Conservation (phyloP, 2,329 filamentous ascomycete species). For the Septoria petroselini region DNA sequence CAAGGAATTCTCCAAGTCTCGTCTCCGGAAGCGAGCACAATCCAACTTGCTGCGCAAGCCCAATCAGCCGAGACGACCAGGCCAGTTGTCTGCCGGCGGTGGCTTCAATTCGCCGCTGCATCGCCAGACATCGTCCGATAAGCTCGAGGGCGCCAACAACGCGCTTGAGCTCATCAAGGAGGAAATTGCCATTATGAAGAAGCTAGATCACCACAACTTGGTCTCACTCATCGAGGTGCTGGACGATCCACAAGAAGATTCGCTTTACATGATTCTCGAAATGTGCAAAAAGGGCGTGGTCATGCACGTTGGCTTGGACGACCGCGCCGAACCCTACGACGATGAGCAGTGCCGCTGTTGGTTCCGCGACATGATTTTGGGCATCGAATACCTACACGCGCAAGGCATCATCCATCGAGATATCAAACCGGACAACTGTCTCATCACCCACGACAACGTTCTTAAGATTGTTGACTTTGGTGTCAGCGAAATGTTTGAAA, state of each 20-base stretch:
- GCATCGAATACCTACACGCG: constrained; percentile 91
- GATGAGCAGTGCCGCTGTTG: constrained; percentile 80
- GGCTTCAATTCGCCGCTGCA: constrained; percentile 64
- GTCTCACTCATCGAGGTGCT: constrained; percentile 90
- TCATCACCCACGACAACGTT: constrained; percentile 86
- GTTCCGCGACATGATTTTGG: constrained; percentile 92
- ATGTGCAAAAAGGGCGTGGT: constrained; percentile 98
- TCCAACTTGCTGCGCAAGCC: constrained; percentile 76
- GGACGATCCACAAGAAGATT: constrained; percentile 93
- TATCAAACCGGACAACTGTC: constrained; percentile 95
- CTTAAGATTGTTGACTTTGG: constrained; percentile 97
- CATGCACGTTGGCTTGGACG: constrained; percentile 90
- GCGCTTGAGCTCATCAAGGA: constrained; percentile 85
- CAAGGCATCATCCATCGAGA: constrained; percentile 95
- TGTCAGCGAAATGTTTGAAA: constrained; percentile 98
- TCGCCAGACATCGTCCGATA: constrained; percentile 54
- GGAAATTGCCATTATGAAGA: constrained; percentile 99
- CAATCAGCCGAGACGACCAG: constrained; percentile 52
- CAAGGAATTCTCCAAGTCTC: constrained; percentile 95
- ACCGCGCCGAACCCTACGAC: constrained; percentile 75
- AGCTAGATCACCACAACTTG: constrained; percentile 90
- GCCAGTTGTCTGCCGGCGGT: constrained; percentile 50
- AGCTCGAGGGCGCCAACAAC: constrained; percentile 57
- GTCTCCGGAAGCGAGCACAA: constrained; percentile 83
- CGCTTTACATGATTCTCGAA: constrained; percentile 96